These are phyloP conservation scores for Malassezia restricta DNA, from an alignment of 1,284 basidiomycete species.

Conservation along the genomic window DNA sequence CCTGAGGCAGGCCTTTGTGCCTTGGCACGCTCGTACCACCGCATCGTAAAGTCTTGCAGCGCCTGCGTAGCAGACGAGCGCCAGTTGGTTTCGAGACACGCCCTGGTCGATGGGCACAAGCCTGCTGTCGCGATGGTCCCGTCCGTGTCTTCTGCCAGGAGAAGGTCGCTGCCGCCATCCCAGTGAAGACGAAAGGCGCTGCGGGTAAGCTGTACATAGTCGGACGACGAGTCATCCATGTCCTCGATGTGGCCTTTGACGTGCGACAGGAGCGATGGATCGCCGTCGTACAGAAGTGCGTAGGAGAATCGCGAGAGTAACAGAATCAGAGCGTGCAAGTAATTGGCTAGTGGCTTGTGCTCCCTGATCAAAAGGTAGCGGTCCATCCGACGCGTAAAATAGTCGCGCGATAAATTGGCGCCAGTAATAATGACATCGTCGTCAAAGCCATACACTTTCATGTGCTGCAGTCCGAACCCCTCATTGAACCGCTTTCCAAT, in stretches of 20 bases:
- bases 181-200: conserved; percentile 21
- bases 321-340: conserved; percentile 67
- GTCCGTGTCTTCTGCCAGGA: conserved; percentile 12
- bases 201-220: conserved; percentile 6
- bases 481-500: conserved; percentile 90
- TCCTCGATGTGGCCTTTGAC: neutral
- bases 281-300: conserved; percentile 18
- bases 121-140: conserved; percentile 9
- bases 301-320: conserved; percentile 66
- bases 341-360: conserved; percentile 60
- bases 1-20: neutral
- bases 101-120: neutral
- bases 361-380: conserved; percentile 68
- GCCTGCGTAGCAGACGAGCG: conserved; percentile 11
- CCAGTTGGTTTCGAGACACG: conserved; percentile 21
- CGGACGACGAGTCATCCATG: conserved; percentile 7
- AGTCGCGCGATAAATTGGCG: conserved; percentile 86
- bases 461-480: conserved; percentile 96
- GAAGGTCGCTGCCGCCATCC: conserved; percentile 28
- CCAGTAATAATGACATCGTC: conserved; percentile 84
- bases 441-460: conserved; percentile 88
- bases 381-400: conserved; percentile 90
- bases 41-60: conserved; percentile 20
- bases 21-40: conserved; percentile 18
- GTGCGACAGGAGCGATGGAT: neutral